Conservation (phyloP, 2,329 filamentous ascomycete species). For the Penicillium sp. region DNA sequence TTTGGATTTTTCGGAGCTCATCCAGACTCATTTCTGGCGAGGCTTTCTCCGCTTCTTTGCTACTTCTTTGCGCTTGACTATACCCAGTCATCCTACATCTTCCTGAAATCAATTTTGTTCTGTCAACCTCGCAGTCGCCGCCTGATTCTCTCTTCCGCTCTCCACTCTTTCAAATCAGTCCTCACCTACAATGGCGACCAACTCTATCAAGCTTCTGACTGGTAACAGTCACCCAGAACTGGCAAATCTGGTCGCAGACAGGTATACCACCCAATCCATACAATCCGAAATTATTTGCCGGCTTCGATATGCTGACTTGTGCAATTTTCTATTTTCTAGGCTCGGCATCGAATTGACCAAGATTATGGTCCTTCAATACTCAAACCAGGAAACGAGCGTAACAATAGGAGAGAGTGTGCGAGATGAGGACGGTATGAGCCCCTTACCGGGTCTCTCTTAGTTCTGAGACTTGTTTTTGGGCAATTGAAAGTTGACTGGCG, state of each 20-base stretch:
- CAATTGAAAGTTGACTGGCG: slow-evolving; percentile 16
- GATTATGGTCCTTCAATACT: slow-evolving; percentile 71
- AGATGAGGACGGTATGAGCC: slow-evolving; percentile 82
- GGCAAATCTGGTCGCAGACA: slow-evolving; percentile 70
- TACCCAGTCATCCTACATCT: neutral
- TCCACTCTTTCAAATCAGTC: neutral
- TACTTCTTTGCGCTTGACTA: neutral
- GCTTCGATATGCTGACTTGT: slow-evolving; percentile 9
- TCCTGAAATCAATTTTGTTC: neutral
- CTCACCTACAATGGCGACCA: slow-evolving; percentile 63
- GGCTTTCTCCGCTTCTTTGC: slow-evolving; percentile 5
- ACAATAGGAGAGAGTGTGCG: slow-evolving; percentile 95
- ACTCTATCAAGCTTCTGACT: slow-evolving; percentile 76
- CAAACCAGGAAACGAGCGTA: slow-evolving; percentile 68
- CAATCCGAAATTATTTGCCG: neutral
- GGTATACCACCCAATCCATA: slow-evolving; percentile 50
- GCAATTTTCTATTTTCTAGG: slow-evolving; percentile 41
- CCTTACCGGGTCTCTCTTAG: slow-evolving; percentile 17
- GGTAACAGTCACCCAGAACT: slow-evolving; percentile 77
- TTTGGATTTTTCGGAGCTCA: slow-evolving; percentile 17
- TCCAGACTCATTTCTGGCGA: neutral
- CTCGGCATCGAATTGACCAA: slow-evolving; percentile 71
- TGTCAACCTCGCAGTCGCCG: neutral
- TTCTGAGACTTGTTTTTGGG: slow-evolving; percentile 8
- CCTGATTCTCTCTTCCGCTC: neutral